A percentile compares a stretch with the other conserved stretches of the same genome.
phyloP scores from a whole-genome alignment of 257 asterid species.

The Capsicum pubescens region DNA sequence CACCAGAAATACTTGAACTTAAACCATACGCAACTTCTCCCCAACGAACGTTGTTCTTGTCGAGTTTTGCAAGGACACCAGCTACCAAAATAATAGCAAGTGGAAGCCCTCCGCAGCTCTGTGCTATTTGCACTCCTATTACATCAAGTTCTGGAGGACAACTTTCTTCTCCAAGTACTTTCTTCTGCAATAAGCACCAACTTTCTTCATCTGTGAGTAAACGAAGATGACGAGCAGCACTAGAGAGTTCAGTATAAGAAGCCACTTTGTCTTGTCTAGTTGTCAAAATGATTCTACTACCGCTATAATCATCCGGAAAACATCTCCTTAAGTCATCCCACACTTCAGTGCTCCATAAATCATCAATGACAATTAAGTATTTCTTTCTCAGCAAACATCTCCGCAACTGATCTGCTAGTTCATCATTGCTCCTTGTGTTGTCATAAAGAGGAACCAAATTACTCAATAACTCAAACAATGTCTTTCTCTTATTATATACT shows the following conservation, averaged over 20 bases:
- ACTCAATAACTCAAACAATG: background rate
- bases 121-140: constrained; percentile 25
- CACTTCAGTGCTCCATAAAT: background rate
- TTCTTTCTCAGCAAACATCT: background rate
- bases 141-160: background rate
- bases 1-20: too few species aligned
- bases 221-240: constrained; percentile 21
- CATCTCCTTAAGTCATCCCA: constrained; percentile 21
- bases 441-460: background rate
- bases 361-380: constrained; percentile 22
- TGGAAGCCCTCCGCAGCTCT: constrained; percentile 31
- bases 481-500: constrained; percentile 11
- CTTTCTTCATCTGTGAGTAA: constrained; percentile 25
- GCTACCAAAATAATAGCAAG: constrained; percentile 33
- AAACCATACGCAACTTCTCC: too few species aligned
- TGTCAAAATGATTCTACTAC: constrained; percentile 31
- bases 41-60: too few species aligned
- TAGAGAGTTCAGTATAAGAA: background rate
- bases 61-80: constrained; percentile 29
- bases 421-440: background rate
- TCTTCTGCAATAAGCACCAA: constrained; percentile 29
- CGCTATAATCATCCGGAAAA: constrained; percentile 8
- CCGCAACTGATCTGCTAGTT: constrained; percentile 5
- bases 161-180: constrained; percentile 9
- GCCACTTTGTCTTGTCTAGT: constrained; percentile 13